Evolutionary conservation across 768 basidiomycete species (phyloP).

Genomic region (Suillus occidentalis): DNA sequence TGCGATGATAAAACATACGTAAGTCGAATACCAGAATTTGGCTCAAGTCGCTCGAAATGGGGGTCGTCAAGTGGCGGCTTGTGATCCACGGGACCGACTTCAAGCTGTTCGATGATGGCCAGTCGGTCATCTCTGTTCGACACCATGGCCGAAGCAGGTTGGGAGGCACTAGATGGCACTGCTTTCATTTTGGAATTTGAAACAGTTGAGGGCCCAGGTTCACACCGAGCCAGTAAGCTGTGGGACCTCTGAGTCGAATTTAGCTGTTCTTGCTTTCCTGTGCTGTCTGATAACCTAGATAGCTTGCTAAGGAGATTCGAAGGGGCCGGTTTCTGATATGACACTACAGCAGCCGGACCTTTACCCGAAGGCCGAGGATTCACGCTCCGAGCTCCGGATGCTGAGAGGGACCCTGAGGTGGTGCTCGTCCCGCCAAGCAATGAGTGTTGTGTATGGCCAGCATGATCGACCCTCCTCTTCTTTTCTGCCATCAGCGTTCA

Average conservation of each 20-base stretch:
- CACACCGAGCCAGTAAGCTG: slow-evolving; percentile 23
- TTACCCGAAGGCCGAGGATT: background rate
- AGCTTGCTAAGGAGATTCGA: slow-evolving; percentile 57
- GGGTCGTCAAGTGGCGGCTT: slow-evolving; percentile 72
- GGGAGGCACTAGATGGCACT: slow-evolving; percentile 8
- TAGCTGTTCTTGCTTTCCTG: slow-evolving; percentile 18
- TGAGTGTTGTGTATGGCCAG: slow-evolving; percentile 22
- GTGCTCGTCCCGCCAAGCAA: slow-evolving; percentile 11
- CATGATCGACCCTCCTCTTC: slow-evolving; percentile 46
- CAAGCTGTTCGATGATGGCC: slow-evolving; percentile 72
- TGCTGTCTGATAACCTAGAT: slow-evolving; percentile 33
- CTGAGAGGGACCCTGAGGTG: slow-evolving; percentile 17
- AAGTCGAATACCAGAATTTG: slow-evolving; percentile 86
- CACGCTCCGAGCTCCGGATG: slow-evolving; percentile 8
- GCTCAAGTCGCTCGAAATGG: slow-evolving; percentile 76
- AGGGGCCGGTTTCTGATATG: slow-evolving; percentile 39
- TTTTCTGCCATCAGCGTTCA: slow-evolving; percentile 24
- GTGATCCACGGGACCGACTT: slow-evolving; percentile 78
- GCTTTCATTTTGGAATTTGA: slow-evolving; percentile 8
- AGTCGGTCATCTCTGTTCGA: slow-evolving; percentile 57
- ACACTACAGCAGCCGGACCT: background rate
- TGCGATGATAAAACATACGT: slow-evolving; percentile 49
- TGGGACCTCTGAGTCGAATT: slow-evolving; percentile 31
- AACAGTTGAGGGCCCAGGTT: background rate
- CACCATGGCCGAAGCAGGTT: slow-evolving; percentile 5